phyloP scores from a whole-genome alignment of 768 basidiomycete species.

The Russula compacta region DNA sequence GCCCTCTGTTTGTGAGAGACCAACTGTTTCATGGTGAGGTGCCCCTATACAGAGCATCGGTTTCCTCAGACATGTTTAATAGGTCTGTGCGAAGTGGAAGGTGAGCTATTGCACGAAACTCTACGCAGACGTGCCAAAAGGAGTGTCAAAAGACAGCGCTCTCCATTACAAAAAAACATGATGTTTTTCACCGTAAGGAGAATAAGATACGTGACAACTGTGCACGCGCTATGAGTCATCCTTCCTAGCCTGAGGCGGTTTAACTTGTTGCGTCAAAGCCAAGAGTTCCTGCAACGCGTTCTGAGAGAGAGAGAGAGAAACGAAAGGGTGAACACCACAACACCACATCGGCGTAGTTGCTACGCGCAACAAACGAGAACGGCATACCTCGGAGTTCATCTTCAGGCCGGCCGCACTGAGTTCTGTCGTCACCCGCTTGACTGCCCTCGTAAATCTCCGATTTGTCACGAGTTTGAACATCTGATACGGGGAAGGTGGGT shows the following conservation, averaged over 20 bases:
- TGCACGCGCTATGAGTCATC: constrained; percentile 5
- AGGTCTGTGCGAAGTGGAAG: no score
- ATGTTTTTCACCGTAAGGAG: no score
- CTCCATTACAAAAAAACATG: no score
- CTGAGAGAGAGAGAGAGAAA: constrained; percentile 25
- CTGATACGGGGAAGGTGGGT: constrained; percentile 40
- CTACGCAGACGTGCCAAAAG: background rate
- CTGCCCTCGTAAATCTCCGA: constrained; percentile 42
- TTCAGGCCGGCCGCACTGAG: constrained; percentile 55
- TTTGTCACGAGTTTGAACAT: constrained; percentile 47
- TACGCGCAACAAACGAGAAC: background rate
- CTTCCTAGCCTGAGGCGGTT: background rate
- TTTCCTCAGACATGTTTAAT: no score
- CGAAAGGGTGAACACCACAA: background rate
- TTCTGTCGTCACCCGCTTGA: constrained; percentile 38
- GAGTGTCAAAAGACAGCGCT: background rate
- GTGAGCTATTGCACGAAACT: no score
- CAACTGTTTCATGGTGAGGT: no score
- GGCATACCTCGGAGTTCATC: constrained; percentile 42
- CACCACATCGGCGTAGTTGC: background rate
- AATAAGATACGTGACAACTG: background rate
- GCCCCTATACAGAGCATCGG: no score
- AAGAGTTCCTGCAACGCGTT: constrained; percentile 40
- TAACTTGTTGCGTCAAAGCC: constrained; percentile 23
- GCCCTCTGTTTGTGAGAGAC: no score